These are phyloP conservation scores for Polygonum aviculare DNA, from an alignment of 148 eudicot species.

Conservation along the genomic window DNA sequence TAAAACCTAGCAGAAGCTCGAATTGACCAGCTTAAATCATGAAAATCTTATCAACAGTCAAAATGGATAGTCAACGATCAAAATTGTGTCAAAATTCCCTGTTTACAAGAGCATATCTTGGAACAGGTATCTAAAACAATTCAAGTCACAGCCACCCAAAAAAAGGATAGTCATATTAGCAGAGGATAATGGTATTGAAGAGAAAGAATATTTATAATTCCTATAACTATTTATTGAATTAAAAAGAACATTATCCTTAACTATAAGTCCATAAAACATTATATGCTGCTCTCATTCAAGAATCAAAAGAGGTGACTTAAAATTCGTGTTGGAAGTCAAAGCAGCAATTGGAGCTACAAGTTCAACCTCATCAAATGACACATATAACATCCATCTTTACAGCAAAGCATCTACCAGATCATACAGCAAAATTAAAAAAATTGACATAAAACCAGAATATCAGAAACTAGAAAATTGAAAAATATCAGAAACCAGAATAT, in stretches of 20 bases:
- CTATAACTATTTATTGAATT: neutral
- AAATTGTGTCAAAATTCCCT: slow-evolving; percentile 39
- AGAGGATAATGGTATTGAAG: neutral
- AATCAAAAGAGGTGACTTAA: neutral
- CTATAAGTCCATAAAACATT: neutral
- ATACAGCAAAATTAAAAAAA: neutral
- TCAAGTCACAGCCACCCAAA: slow-evolving; percentile 51
- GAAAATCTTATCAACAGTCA: neutral
- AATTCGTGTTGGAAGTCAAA: neutral
- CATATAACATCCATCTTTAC: neutral
- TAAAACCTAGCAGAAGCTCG: neutral
- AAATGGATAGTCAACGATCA: no score
- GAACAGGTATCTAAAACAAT: slow-evolving; percentile 79
- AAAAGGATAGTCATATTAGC: neutral
- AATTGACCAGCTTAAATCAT: neutral
- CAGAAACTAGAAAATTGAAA: no score
- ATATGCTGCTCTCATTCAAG: neutral
- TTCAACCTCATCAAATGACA: neutral
- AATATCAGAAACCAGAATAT: neutral
- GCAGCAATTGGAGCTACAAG: neutral
- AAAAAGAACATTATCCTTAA: neutral
- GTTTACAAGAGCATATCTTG: slow-evolving; percentile 86
- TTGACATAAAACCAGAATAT: neutral
- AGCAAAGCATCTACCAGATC: neutral
- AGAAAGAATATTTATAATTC: neutral